phyloP scores from a whole-genome alignment of 768 basidiomycete species.

The Lyophyllum semitale region DNA sequence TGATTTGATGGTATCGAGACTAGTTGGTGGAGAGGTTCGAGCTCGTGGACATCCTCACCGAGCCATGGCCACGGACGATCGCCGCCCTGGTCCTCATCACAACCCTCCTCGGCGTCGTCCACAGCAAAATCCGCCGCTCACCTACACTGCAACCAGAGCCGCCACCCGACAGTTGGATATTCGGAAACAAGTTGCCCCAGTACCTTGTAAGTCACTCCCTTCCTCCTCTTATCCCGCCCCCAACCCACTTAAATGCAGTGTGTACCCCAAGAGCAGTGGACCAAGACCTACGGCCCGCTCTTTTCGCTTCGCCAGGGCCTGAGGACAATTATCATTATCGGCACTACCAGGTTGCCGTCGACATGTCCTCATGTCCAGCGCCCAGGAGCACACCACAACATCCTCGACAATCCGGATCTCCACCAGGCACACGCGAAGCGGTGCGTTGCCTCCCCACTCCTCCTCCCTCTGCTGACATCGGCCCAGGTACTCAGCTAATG shows the following conservation, averaged over 20 bases:
- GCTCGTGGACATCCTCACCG: neutral
- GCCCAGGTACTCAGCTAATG: slow-evolving; percentile 51
- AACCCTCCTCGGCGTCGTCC: slow-evolving; percentile 30
- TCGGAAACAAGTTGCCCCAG: slow-evolving; percentile 42
- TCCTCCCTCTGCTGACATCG: neutral
- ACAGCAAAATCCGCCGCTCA: slow-evolving; percentile 22
- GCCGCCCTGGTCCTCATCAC: slow-evolving; percentile 30
- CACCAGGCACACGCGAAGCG: slow-evolving; percentile 59
- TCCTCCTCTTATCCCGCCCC: neutral
- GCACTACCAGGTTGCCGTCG: slow-evolving; percentile 55
- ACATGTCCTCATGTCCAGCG: slow-evolving; percentile 54
- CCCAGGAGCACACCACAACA: slow-evolving; percentile 43
- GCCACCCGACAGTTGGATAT: slow-evolving; percentile 35
- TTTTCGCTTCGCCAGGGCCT: slow-evolving; percentile 57
- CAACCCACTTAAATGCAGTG: slow-evolving; percentile 30
- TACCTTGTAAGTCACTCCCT: slow-evolving; percentile 34
- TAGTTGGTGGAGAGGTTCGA: no score
- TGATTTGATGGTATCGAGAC: no score
- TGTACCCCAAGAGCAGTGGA: slow-evolving; percentile 58
- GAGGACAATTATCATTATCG: slow-evolving; percentile 45
- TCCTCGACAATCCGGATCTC: slow-evolving; percentile 39
- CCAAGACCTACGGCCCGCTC: slow-evolving; percentile 60
- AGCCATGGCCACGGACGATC: slow-evolving; percentile 28
- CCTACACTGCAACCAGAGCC: slow-evolving; percentile 46
- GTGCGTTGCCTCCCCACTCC: neutral